These are phyloP conservation scores for Trichoderma oligosporum DNA, from an alignment of 2,329 filamentous ascomycete species.

Conservation along the genomic window DNA sequence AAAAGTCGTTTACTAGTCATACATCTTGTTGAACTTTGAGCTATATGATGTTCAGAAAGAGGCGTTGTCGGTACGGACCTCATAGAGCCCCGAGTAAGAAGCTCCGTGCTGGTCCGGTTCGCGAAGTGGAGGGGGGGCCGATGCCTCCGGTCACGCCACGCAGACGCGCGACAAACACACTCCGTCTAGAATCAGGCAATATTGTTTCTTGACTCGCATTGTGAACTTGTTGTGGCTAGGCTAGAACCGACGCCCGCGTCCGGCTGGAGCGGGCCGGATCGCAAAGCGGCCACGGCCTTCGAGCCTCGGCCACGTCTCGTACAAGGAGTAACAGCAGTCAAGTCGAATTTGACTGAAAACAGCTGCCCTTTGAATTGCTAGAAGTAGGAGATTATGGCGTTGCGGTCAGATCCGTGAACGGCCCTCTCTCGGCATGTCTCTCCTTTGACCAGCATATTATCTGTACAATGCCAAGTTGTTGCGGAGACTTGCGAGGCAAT, in stretches of 20 bases:
- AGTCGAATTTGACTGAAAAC: too few relatives aligned
- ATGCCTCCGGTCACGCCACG: constrained; percentile 12
- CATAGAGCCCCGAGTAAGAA: constrained; percentile 3
- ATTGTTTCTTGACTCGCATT: neutral
- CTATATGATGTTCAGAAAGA: neutral
- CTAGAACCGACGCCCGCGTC: neutral
- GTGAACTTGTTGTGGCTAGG: constrained; percentile 1
- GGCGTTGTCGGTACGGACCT: neutral
- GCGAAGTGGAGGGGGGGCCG: constrained; percentile 1
- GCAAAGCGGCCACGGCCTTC: neutral
- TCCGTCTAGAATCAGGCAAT: neutral
- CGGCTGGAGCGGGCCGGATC: neutral
- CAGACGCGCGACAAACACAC: constrained; percentile 4
- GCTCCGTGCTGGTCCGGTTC: neutral
- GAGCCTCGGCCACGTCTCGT: neutral
- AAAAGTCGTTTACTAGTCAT: neutral
- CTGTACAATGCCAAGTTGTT: neutral
- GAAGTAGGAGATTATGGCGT: neutral
- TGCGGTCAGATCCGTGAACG: neutral
- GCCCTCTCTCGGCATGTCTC: neutral
- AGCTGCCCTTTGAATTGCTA: neutral
- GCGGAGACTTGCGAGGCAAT: neutral
- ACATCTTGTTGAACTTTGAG: neutral
- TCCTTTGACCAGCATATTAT: constrained; percentile 1
- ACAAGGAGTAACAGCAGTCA: neutral